These are phyloP conservation scores for Elymus sibiricus DNA, from an alignment of 176 grass and related monocot species.

Conservation along the genomic window DNA sequence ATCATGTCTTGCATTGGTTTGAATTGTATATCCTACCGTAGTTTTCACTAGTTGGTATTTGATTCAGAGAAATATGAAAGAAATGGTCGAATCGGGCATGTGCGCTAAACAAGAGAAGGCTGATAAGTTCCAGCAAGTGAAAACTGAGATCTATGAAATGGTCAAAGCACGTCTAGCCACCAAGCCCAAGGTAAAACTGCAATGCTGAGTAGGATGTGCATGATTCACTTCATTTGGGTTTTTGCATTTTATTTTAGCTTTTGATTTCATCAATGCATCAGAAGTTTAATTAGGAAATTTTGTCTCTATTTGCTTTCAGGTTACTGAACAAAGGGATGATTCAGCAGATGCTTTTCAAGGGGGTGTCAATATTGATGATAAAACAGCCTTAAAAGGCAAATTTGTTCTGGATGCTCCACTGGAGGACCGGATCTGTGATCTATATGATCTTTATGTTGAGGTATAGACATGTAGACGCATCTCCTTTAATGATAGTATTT, in stretches of 20 bases:
- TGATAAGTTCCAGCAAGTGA: constrained; percentile 63
- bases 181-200: constrained; percentile 49
- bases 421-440: constrained; percentile 77
- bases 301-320: constrained; percentile 12
- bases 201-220: not conserved
- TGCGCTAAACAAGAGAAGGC: constrained; percentile 76
- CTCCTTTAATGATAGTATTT: not conserved
- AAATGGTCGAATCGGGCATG: constrained; percentile 74
- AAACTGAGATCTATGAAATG: constrained; percentile 76
- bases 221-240: not conserved
- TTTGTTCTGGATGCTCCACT: constrained; percentile 58
- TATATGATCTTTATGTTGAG: constrained; percentile 94
- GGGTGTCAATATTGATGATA: constrained; percentile 47
- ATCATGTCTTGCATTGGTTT: not conserved
- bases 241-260: constrained; percentile 8
- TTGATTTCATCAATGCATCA: not conserved
- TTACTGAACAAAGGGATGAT: constrained; percentile 44
- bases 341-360: constrained; percentile 57
- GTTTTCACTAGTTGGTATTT: constrained; percentile 4
- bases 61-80: constrained; percentile 73
- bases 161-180: constrained; percentile 52
- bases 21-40: not conserved
- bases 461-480: constrained; percentile 38
- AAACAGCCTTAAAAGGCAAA: constrained; percentile 48
- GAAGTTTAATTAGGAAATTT: constrained; percentile 1